Percentiles rank a stretch among this genome's conserved stretches.
Conservation (phyloP, 2,329 filamentous ascomycete genomes). For the Chrysosphaeria jannelii region DNA sequence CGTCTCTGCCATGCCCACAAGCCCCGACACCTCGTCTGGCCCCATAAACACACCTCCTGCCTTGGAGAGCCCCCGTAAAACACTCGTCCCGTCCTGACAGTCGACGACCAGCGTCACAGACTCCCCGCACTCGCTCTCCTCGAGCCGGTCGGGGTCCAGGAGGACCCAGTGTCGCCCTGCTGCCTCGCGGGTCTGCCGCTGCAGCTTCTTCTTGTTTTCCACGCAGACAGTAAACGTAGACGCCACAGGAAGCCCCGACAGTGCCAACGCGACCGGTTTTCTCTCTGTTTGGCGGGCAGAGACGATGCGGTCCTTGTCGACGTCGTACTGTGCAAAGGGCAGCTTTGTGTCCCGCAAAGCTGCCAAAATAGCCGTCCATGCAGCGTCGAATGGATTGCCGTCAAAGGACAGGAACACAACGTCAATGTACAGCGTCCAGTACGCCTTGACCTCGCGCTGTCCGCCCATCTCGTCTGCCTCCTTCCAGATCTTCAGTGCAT, state of each 20-base stretch:
- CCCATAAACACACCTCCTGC: constrained; percentile 46
- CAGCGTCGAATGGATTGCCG: constrained; percentile 72
- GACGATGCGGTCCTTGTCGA: constrained; percentile 47
- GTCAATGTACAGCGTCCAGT: constrained; percentile 89
- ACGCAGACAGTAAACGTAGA: constrained; percentile 49
- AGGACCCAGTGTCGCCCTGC: constrained; percentile 38
- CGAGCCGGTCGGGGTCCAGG: constrained; percentile 66
- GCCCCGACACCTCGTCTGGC: constrained; percentile 25
- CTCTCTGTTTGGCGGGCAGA: too few relatives aligned
- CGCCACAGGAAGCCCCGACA: constrained; percentile 41
- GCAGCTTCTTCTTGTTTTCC: constrained; percentile 21
- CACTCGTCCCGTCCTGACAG: constrained; percentile 13
- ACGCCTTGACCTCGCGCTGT: constrained; percentile 33
- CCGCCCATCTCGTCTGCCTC: constrained; percentile 6
- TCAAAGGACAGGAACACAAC: constrained; percentile 84
- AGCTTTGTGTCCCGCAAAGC: constrained; percentile 52
- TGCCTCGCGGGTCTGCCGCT: constrained; percentile 7
- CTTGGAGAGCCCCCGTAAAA: constrained; percentile 50
- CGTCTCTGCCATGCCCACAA: constrained; percentile 26
- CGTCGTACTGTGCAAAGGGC: constrained; percentile 56
- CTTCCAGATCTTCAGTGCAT: constrained; percentile 42
- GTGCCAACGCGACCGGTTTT: constrained; percentile 17
- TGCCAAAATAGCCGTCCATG: constrained; percentile 59
- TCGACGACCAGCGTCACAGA: constrained; percentile 62
- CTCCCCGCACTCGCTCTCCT: constrained; percentile 65